Conservation (phyloP, 2,329 filamentous ascomycete genomes). For the Exophiala sideris region DNA sequence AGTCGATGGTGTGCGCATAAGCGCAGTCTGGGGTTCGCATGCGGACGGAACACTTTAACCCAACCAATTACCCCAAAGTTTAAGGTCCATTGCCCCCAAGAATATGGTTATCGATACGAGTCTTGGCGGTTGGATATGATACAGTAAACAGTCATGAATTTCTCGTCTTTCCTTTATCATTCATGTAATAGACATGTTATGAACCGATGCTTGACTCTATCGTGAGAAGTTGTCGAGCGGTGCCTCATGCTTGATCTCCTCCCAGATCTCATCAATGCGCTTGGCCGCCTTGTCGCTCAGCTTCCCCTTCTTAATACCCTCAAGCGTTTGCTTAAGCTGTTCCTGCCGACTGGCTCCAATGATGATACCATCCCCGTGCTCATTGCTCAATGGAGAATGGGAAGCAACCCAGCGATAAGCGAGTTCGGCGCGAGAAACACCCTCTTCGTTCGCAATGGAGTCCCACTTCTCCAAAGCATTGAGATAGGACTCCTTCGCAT, state of each 20-base stretch:
- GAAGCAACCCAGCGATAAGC: conserved; percentile 37
- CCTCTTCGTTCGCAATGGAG: conserved; percentile 26
- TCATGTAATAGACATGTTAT: too few relatives aligned
- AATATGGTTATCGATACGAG: too few relatives aligned
- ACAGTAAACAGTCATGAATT: too few relatives aligned
- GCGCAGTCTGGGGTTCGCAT: not conserved
- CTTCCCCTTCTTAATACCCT: conserved; percentile 32
- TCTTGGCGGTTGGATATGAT: too few relatives aligned
- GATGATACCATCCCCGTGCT: conserved; percentile 33
- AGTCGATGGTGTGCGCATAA: not conserved
- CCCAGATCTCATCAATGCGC: conserved; percentile 32
- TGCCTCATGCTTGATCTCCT: conserved; percentile 31
- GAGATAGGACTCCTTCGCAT: conserved; percentile 31
- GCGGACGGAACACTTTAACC: not conserved
- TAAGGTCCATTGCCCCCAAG: too few relatives aligned
- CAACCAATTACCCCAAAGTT: too few relatives aligned
- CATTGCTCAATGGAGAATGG: conserved; percentile 31
- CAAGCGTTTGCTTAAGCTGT: conserved; percentile 34
- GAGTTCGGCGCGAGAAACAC: conserved; percentile 34
- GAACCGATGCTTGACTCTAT: not conserved
- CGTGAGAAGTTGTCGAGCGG: conserved; percentile 27
- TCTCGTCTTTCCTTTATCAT: not conserved
- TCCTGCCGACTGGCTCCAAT: conserved; percentile 35
- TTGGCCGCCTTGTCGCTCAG: conserved; percentile 29
- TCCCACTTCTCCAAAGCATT: conserved; percentile 34